Evolutionary conservation across 2,329 filamentous ascomycete genomes (phyloP), one percentile per base, ranked within the genome.

Genomic region (Penicillium brevicompactum): DNA sequence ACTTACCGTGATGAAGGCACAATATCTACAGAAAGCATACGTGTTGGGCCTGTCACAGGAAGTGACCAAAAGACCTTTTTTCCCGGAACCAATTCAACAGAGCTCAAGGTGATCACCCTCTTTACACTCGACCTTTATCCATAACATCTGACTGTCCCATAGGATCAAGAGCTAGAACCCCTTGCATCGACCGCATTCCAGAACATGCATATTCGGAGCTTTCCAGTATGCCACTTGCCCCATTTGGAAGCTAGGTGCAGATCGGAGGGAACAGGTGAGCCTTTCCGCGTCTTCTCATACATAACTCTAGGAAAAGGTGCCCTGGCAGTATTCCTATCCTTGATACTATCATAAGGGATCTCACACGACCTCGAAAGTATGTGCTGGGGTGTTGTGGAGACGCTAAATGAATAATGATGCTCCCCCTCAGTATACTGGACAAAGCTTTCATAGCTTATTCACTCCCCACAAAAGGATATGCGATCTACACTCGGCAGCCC

Each of bases 181-280:
- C 51, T 53, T 53, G 21, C 51, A 7, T 48, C 6, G 27, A 6
- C 11, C 46, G 14, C 52, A 55, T 54, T 57, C 51, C 40, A 32
- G 21, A 48, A 31, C 14, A 44, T 51, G 52, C 47, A 51, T 51
- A 51, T 30, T 55, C 52, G 47, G 52, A 55, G 52, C 47, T 55
- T 55, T 55, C 52, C 32, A 55, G 47, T n/a, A 55, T 55, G 34
- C 52, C 14, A 55, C 52, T 51, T 55, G 16, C 52, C 32, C 41
- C 34, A 55, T 55, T 46, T 6, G 52, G 52, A 41, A 41, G 14
- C 24, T 16, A 18, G 5, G 10, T 27, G 52, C 52, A 42, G 52
- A 55, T 55, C 52, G 51, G 22, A 27, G 41, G 27, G 30, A 11
- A 30, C n/a, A 16, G 7, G 38, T 22, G 22, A 3, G 22, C 24